Evolutionary conservation across 345 rosid species (phyloP).

Genomic region (Boechera divaricarpa): DNA sequence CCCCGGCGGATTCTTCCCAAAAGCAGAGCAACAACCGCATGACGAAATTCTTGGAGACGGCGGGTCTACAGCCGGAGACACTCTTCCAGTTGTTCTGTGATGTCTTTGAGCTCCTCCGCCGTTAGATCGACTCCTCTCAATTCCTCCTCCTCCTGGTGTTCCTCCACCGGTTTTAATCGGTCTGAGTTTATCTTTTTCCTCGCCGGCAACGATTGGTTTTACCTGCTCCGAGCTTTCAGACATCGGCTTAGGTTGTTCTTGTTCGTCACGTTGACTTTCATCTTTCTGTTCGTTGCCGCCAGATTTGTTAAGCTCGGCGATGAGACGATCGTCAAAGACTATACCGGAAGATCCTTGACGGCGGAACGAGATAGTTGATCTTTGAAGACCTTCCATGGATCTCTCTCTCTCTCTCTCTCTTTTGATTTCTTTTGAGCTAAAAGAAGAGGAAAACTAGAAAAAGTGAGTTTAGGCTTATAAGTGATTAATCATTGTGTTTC

Average conservation of each 20-base stretch:
- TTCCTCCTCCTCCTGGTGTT: not conserved
- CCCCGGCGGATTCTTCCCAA: constrained; percentile 57
- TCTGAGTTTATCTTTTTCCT: constrained; percentile 49
- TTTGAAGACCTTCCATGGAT: constrained; percentile 86
- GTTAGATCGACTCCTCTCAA: constrained; percentile 83
- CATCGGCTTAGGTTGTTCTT: constrained; percentile 41
- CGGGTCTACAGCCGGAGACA: constrained; percentile 84
- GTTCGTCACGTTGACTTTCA: constrained; percentile 42
- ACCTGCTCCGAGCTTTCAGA: constrained; percentile 43
- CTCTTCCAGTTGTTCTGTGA: constrained; percentile 77
- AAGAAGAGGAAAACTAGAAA: not conserved
- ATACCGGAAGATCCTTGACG: constrained; percentile 96
- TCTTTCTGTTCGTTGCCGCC: constrained; percentile 40
- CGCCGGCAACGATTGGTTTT: constrained; percentile 22
- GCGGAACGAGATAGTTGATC: constrained; percentile 87
- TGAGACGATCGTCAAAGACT: constrained; percentile 80
- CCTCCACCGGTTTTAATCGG: constrained; percentile 46
- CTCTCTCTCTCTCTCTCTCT: constrained; percentile 14
- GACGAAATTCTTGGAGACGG: constrained; percentile 88
- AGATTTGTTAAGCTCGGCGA: constrained; percentile 58
- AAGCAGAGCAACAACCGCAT: constrained; percentile 82
- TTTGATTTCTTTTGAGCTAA: constrained; percentile 24
- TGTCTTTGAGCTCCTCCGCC: constrained; percentile 65
- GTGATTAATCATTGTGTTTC: constrained; percentile 47
- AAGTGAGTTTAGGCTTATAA: constrained; percentile 35